A percentile compares a stretch with the other conserved stretches of the same genome.
These are phyloP conservation scores for Linum lewisii DNA, from an alignment of 345 rosid species.

Conservation along the genomic window DNA sequence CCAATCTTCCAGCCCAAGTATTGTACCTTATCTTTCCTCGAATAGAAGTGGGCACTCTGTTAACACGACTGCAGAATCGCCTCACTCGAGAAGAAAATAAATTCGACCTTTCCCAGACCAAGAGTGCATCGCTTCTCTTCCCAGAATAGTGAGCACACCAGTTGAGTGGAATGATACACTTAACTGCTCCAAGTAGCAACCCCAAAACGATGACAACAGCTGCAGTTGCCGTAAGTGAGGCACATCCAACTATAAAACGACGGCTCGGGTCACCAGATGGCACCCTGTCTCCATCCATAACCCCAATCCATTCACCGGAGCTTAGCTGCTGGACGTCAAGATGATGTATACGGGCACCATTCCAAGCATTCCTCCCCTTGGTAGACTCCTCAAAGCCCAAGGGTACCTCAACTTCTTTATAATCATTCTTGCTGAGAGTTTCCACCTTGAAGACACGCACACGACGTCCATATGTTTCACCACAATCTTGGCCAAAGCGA, in stretches of 20 bases:
- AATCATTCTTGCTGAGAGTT: conserved; percentile 49
- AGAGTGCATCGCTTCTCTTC: conserved; percentile 45
- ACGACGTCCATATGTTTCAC: conserved; percentile 67
- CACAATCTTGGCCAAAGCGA: conserved; percentile 96
- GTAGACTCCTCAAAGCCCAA: conserved; percentile 33
- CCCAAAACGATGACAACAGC: conserved; percentile 45
- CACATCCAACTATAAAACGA: conserved; percentile 60
- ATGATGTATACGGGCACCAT: conserved; percentile 77
- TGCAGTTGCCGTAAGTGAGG: conserved; percentile 50
- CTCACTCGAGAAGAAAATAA: conserved; percentile 51
- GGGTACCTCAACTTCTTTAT: conserved; percentile 69
- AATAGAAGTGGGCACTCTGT: conserved; percentile 45
- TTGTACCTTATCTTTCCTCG: conserved; percentile 53
- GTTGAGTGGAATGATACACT: conserved; percentile 68
- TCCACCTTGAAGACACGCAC: conserved; percentile 59
- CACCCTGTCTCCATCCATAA: conserved; percentile 86
- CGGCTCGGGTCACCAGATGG: conserved; percentile 53
- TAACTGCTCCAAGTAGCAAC: conserved; percentile 61
- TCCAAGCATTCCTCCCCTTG: conserved; percentile 79
- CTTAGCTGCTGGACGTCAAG: conserved; percentile 65
- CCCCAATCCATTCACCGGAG: conserved; percentile 73
- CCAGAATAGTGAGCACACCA: conserved; percentile 61
- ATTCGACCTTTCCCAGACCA: conserved; percentile 43
- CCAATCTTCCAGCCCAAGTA: conserved; percentile 41
- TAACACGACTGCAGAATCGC: conserved; percentile 59